Evolutionary conservation across 2,329 filamentous ascomycete genomes (phyloP).

Genomic region (Colletotrichum sidae): DNA sequence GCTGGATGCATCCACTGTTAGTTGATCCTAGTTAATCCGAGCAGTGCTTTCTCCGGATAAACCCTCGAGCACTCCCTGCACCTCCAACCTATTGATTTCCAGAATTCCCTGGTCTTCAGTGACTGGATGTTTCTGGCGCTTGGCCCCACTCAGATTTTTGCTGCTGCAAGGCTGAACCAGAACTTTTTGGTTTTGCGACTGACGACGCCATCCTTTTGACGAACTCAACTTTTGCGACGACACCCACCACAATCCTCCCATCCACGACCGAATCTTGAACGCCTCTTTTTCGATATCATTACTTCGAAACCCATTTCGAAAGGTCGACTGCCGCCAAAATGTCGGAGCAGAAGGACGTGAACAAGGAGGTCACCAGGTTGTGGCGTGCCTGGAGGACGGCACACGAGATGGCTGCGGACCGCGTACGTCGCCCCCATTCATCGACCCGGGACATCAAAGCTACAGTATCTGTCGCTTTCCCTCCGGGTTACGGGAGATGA

Average conservation of each 20-base stretch:
- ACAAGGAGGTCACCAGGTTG: constrained; percentile 72
- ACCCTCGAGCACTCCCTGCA: background rate
- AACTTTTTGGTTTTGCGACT: constrained; percentile 36
- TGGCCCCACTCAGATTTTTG: constrained; percentile 33
- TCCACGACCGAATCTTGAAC: constrained; percentile 6
- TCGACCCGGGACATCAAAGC: background rate
- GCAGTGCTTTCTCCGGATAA: constrained; percentile 3
- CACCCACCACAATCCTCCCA: background rate
- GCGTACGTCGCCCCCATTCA: constrained; percentile 68
- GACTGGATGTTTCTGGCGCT: constrained; percentile 21
- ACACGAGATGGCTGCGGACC: constrained; percentile 93
- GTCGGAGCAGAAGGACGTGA: constrained; percentile 60
- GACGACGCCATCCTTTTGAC: constrained; percentile 18
- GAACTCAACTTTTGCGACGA: constrained; percentile 11
- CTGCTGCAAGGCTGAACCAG: constrained; percentile 33
- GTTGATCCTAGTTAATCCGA: background rate
- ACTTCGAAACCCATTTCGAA: constrained; percentile 1
- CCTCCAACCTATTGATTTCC: constrained; percentile 2
- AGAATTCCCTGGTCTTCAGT: constrained; percentile 11
- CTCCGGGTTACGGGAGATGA: too few species aligned
- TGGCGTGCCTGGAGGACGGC: constrained; percentile 96
- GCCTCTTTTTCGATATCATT: constrained; percentile 1
- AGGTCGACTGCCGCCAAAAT: constrained; percentile 42
- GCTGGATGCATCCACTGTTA: background rate
- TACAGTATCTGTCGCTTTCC: background rate